Evolutionary conservation across 2,329 filamentous ascomycete genomes (phyloP).

Genomic region (Colletotrichum spinosum): DNA sequence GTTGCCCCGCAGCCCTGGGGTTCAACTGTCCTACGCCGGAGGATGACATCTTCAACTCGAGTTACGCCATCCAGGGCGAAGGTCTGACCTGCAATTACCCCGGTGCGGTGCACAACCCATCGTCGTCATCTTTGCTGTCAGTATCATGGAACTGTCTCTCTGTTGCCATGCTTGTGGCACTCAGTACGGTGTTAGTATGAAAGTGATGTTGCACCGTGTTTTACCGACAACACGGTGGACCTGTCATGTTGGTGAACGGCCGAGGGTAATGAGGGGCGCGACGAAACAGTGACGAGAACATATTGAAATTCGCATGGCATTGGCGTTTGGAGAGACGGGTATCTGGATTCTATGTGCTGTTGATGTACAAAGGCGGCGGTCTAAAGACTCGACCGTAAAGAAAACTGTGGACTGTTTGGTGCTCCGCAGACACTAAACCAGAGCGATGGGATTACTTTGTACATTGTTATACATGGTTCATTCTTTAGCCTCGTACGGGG

Average conservation of each 20-base stretch:
- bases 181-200: slow-evolving; percentile 20
- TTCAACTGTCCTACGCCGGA: slow-evolving; percentile 76
- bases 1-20: slow-evolving; percentile 80
- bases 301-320: slow-evolving; percentile 32
- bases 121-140: slow-evolving; percentile 42
- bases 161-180: slow-evolving; percentile 20
- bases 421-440: too few species aligned
- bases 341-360: not conserved
- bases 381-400: not conserved
- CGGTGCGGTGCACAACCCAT: slow-evolving; percentile 66
- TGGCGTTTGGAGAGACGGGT: slow-evolving; percentile 22
- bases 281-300: slow-evolving; percentile 11
- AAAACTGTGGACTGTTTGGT: not conserved
- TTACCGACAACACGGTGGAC: not conserved
- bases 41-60: slow-evolving; percentile 54
- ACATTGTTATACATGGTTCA: slow-evolving; percentile 1
- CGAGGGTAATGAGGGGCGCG: slow-evolving; percentile 5
- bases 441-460: not conserved
- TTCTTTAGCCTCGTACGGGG: not conserved
- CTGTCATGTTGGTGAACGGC: slow-evolving; percentile 17
- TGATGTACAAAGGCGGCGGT: not conserved
- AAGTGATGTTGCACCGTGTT: not conserved
- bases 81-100: slow-evolving; percentile 69
- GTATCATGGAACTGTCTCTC: slow-evolving; percentile 41
- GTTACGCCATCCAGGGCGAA: slow-evolving; percentile 52